Base-by-base conservation (phyloP, 148 eudicot genomes). In the Talinum fruticosum region DNA sequence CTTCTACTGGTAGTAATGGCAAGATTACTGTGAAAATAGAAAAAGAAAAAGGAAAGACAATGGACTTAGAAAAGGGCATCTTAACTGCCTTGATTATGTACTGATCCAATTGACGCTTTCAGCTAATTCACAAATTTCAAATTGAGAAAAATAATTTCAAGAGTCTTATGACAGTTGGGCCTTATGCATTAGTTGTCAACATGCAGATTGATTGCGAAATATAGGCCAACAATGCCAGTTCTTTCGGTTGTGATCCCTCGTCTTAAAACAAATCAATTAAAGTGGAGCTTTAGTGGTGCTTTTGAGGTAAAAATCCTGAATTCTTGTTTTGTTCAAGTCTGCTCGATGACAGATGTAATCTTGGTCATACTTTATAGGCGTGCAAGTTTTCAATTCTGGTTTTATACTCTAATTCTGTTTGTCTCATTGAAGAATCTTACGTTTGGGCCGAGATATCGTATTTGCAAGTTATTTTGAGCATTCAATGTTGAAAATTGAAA, bases 221-320 rank as follows among this genome's bases (percentile, higher is more conserved):
- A 95, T 80, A 84, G 98, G 86, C 98, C 98, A 82, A 87, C 96
- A 23, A 92, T 95, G 96, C 98, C 97, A 14, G 91, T 95, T 75
- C 83, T 95, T 57, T 95, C 98, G 0, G 98, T 95, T 59, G 98
- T 92, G 66, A 88, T 95, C 73, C 98, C 98, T 71, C 88, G 96
- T 74, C 92, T 95, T 21, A 89, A 88, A 83, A 92, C 97, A 49
- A 91, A 95, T 85, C 97, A 95, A 77, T 83, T 95, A 44, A 84
- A 78, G 72, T 95, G 98, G 98, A 91, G 89, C 76, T 92, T 95
- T 66, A 92, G 81, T 72, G 98, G 98, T 71, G 98, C 97, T 81
- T 95, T 91, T 86, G 98, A 95, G 98, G 98, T 95, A 86, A 76
- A 26, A 28, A 57, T 65, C 1, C 74, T 51, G 16, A 14, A 34